Evolutionary conservation across 108 stramenopile genomes (phyloP), one percentile per base, ranked within the genome.

Genomic region (Discostella pseudostelligera): DNA sequence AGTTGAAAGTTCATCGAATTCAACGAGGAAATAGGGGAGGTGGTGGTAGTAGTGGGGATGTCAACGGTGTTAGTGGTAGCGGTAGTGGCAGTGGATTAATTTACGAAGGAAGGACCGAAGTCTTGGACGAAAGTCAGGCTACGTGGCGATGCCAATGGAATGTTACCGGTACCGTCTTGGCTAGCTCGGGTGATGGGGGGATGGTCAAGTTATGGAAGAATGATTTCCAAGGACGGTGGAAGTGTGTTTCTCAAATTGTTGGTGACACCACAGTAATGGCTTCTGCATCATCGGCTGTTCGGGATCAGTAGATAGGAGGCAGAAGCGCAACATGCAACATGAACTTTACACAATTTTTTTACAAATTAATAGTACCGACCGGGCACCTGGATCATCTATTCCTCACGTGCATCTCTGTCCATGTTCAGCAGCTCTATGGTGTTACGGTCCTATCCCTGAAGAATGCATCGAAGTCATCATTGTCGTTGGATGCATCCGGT

Each of bases 111-210:
- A 77, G 83, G 10, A 78, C 90, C 80, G 75, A 73, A 43, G 29
- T 67, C 78, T 40, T 75, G 59, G 56, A 78, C 69, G 62, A 79
- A 40, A 59, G 65, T 58, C 81, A 81, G 64, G 77, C 78, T 65
- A 68, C 83, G 12, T 97, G 96, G 96, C 67, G 84, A 42, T 82
- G 85, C 50, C 81, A 85, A 49, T 94, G 87, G 88, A 90, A 97
- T 76, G 88, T 94, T 14, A 97, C 96, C 21, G 96, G 96, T 2
- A 97, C 94, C 0, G 89, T 97, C 9, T 62, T 97, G 54, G 93
- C 90, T 11, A 81, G 78, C 58, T 81, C 85, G 20, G 89, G 94
- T 24, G 93, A 95, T 67, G 81, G 80, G 17, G 96, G 96, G 6
- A 72, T 79, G 12, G 84, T 97, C 5, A 69, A 85, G 50, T 54